A percentile compares a stretch with the other conserved stretches of the same genome.
These are phyloP conservation scores for Candida orba DNA, from an alignment of 805 yeast genomes.

Conservation along the genomic window DNA sequence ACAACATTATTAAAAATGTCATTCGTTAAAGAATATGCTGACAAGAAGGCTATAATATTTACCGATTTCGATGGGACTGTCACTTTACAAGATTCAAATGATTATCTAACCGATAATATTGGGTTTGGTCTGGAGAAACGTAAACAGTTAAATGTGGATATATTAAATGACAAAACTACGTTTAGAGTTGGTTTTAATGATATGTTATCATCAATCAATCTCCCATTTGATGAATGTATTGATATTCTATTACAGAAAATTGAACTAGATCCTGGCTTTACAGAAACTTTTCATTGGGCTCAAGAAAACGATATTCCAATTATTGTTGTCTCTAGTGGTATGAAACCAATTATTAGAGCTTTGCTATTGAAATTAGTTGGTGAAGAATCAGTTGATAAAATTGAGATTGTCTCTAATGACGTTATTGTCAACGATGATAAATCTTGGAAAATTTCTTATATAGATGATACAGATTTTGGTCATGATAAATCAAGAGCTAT, in stretches of 20 bases:
- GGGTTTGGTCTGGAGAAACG: conserved; percentile 80
- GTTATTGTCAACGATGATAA: conserved; percentile 50
- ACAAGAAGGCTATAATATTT: conserved; percentile 70
- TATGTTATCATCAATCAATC: conserved; percentile 75
- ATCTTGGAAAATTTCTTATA: conserved; percentile 78
- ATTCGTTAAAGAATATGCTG: conserved; percentile 18
- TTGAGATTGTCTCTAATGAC: conserved; percentile 78
- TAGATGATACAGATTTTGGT: conserved; percentile 84
- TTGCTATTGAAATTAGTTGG: conserved; percentile 72
- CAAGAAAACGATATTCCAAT: conserved; percentile 66
- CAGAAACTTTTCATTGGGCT: conserved; percentile 75
- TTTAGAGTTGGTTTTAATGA: conserved; percentile 78
- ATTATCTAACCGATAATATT: conserved; percentile 76
- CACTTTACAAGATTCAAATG: conserved; percentile 92
- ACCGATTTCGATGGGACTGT: conserved; percentile 99
- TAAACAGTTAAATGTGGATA: conserved; percentile 57
- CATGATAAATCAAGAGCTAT: conserved; percentile 91
- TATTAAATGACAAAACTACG: conserved; percentile 57
- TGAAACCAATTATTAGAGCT: conserved; percentile 85
- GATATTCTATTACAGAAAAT: conserved; percentile 59
- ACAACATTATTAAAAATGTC: conserved; percentile 11
- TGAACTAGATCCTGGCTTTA: conserved; percentile 86
- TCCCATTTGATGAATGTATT: conserved; percentile 79
- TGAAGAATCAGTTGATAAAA: conserved; percentile 58
- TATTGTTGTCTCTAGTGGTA: conserved; percentile 85